Evolutionary conservation across 768 basidiomycete genomes (phyloP).

Genomic region (Trametes villosa): DNA sequence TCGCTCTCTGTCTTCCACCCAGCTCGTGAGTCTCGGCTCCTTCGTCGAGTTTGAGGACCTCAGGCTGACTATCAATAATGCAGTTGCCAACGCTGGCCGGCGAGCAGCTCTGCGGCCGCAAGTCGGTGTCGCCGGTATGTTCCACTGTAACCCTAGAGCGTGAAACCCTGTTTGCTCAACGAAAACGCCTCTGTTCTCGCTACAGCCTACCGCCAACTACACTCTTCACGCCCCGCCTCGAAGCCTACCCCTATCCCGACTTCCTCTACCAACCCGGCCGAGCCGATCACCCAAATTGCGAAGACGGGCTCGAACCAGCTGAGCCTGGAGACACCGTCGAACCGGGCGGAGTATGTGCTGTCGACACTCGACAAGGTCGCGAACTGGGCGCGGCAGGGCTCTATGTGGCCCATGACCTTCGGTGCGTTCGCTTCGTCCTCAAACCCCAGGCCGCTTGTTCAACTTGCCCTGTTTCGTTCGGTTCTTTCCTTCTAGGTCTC

Average conservation of each 20-base stretch:
- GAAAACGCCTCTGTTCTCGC: background rate
- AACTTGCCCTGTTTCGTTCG: background rate
- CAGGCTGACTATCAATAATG: conserved; percentile 13
- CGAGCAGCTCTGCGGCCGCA: conserved; percentile 50
- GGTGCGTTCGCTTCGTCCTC: conserved; percentile 45
- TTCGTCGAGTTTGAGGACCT: background rate
- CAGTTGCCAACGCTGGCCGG: conserved; percentile 46
- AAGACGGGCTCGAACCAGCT: conserved; percentile 81
- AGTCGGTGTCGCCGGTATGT: conserved; percentile 48
- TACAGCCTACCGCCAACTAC: conserved; percentile 58
- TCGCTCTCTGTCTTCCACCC: conserved; percentile 47
- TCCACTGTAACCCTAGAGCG: background rate
- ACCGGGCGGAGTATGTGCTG: conserved; percentile 88
- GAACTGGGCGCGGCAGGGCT: conserved; percentile 97
- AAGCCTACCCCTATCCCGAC: conserved; percentile 47
- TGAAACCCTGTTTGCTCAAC: background rate
- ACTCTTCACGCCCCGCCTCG: conserved; percentile 50
- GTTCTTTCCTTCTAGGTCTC: conserved; percentile 57
- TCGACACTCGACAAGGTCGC: conserved; percentile 95
- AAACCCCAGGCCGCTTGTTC: background rate
- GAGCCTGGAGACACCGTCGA: conserved; percentile 86
- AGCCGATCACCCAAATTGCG: conserved; percentile 74
- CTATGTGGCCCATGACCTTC: conserved; percentile 99
- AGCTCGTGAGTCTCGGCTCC: conserved; percentile 33
- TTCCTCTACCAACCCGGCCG: conserved; percentile 46